Percentiles rank a stretch among this genome's conserved stretches.
These are phyloP conservation scores for Darksidea phi DNA, from an alignment of 495 filamentous ascomycete species.

Conservation along the genomic window DNA sequence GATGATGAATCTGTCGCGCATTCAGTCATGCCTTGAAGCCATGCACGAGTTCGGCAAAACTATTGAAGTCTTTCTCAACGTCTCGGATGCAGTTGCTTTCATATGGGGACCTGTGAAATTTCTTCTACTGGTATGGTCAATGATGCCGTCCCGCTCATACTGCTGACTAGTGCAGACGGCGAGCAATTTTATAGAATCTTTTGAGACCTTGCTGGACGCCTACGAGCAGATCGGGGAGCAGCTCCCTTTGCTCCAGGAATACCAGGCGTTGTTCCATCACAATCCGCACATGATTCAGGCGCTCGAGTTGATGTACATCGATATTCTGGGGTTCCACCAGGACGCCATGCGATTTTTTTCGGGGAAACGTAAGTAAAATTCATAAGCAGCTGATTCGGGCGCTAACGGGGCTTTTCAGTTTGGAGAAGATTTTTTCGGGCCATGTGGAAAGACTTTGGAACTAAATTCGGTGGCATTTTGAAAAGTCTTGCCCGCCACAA, in stretches of 20 bases:
- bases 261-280: constrained; percentile 39
- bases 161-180: constrained; percentile 32
- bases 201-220: constrained; percentile 47
- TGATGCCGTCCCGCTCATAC: background rate
- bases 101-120: constrained; percentile 35
- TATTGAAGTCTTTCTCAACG: constrained; percentile 21
- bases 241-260: constrained; percentile 43
- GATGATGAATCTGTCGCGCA: constrained; percentile 10
- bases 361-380: constrained; percentile 11
- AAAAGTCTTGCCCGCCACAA: constrained; percentile 44
- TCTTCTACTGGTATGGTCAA: constrained; percentile 16
- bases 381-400: background rate
- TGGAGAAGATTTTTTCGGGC: constrained; percentile 43
- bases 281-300: constrained; percentile 37
- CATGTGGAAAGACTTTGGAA: constrained; percentile 47
- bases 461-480: constrained; percentile 41
- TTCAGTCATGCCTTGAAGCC: constrained; percentile 21
- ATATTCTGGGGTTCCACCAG: constrained; percentile 50
- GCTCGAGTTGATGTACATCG: constrained; percentile 46
- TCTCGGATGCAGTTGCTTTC: constrained; percentile 18
- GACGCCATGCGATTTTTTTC: constrained; percentile 42
- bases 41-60: constrained; percentile 26
- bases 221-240: constrained; percentile 47
- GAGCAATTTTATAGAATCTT: constrained; percentile 39
- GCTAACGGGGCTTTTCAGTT: constrained; percentile 20